Evolutionary conservation across 2,329 filamentous ascomycete genomes (phyloP), one percentile per base, ranked within the genome.

Genomic region (Berkeleyomyces rouxiae): DNA sequence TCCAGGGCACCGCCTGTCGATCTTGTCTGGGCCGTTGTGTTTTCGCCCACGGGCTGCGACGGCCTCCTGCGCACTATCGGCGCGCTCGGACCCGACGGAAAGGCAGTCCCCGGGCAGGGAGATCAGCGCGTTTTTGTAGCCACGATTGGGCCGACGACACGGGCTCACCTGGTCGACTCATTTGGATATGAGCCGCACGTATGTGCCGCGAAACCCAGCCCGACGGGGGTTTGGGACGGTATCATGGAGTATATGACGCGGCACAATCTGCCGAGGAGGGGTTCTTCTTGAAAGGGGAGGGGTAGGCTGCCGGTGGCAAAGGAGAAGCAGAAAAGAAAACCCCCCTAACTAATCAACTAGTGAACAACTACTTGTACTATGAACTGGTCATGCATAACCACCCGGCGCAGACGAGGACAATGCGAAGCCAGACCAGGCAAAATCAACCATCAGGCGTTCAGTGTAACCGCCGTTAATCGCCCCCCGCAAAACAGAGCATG

Each of bases 81-180:
- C 1, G 67, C 80, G 67, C 69, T 84, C 16, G 78, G 83, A 63
- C 69, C 72, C 4, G 69, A 70, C 4, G 64, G 63, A 4, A 47
- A 13, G 11, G 44, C 46, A 3, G 57, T 64, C 16, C n/a, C 11
- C 31, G 42, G 67, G 67, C 39, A 69, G 67, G 4, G 68, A 60
- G 10, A 66, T 64, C 3, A 74, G 74, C 7, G 78, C 72, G 59
- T 84, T 0, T 83, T 81, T 66, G 77, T 97, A 65, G 89, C 86
- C 11, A 95, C 91, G 0, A 99, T 99, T 72, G 93, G 93, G 0
- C 92, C 93, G 10, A 99, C 93, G 16, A 99, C 93, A 9, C 80
- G 85, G 66, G 84, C 90, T 67, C 84, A 89, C 73, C 74, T 99
- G 53, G 71, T 76, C 13, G 75, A 77, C 23, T 79, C 77, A 1